Evolutionary conservation across 352 stramenopile genomes (phyloP).

Genomic region (Pythium grandisporangium): DNA sequence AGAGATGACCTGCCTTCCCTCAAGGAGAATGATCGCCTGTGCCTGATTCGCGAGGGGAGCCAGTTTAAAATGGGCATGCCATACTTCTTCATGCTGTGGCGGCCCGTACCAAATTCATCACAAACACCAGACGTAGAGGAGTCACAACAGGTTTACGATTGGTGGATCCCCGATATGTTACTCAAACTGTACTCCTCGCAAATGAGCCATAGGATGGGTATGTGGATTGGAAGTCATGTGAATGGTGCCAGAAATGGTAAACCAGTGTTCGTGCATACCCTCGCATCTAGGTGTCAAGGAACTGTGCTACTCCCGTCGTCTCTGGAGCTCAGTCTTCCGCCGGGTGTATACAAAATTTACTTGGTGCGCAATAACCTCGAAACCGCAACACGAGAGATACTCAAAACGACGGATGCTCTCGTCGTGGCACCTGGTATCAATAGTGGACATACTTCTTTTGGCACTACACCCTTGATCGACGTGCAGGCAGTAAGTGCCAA

Average conservation of each 20-base stretch:
- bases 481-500: slow-evolving; percentile 29
- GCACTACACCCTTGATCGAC: slow-evolving; percentile 45
- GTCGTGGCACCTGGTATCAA: slow-evolving; percentile 35
- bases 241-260: too few relatives aligned
- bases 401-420: slow-evolving; percentile 19
- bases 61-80: slow-evolving; percentile 26
- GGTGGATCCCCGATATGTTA: slow-evolving; percentile 24
- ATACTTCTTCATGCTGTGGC: slow-evolving; percentile 39
- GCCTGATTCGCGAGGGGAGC: slow-evolving; percentile 28
- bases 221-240: too few relatives aligned
- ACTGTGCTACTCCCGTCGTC: slow-evolving; percentile 24
- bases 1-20: slow-evolving; percentile 13
- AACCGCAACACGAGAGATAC: slow-evolving; percentile 18
- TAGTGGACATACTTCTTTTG: slow-evolving; percentile 44
- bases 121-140: too few relatives aligned
- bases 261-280: neutral
- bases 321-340: slow-evolving; percentile 29
- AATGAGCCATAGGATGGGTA: slow-evolving; percentile 19
- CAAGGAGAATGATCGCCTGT: slow-evolving; percentile 22
- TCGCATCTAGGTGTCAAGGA: neutral
- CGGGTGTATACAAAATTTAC: slow-evolving; percentile 31
- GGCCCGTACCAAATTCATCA: too few relatives aligned
- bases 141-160: slow-evolving; percentile 11
- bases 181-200: slow-evolving; percentile 17
- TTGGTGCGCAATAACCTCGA: slow-evolving; percentile 29